These are phyloP conservation scores for Xylariales sp. DNA, from an alignment of 2,329 filamentous ascomycete genomes.

Conservation along the genomic window DNA sequence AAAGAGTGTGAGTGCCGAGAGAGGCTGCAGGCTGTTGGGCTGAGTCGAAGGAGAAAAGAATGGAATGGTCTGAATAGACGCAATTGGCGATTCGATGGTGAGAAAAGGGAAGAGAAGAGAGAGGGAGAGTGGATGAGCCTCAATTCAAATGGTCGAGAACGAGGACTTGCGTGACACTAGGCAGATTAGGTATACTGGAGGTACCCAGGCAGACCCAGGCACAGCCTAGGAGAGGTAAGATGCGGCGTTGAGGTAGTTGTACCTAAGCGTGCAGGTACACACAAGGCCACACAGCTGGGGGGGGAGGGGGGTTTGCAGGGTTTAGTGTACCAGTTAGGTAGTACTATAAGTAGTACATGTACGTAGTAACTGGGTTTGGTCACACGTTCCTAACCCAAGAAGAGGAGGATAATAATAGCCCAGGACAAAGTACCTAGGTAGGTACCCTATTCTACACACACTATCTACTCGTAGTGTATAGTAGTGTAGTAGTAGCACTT, in stretches of 20 bases:
- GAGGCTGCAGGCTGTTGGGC: constrained; percentile 26
- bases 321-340: background rate
- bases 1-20: constrained; percentile 37
- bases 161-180: background rate
- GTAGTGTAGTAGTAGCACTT: no score
- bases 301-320: background rate
- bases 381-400: constrained; percentile 22
- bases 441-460: no score
- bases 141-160: constrained; percentile 29
- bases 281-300: no score
- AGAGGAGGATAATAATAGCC: constrained; percentile 29
- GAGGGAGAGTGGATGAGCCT: constrained; percentile 19
- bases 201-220: no score
- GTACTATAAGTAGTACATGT: background rate
- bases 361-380: background rate
- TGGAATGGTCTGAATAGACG: constrained; percentile 33
- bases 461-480: no score
- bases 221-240: no score
- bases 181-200: no score
- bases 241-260: background rate
- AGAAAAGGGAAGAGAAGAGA: constrained; percentile 16
- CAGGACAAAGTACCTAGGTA: no score
- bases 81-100: constrained; percentile 31
- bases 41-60: constrained; percentile 31
- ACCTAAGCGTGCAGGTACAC: no score